Conservation (phyloP, 768 basidiomycete species). For the Phaffia australis region DNA sequence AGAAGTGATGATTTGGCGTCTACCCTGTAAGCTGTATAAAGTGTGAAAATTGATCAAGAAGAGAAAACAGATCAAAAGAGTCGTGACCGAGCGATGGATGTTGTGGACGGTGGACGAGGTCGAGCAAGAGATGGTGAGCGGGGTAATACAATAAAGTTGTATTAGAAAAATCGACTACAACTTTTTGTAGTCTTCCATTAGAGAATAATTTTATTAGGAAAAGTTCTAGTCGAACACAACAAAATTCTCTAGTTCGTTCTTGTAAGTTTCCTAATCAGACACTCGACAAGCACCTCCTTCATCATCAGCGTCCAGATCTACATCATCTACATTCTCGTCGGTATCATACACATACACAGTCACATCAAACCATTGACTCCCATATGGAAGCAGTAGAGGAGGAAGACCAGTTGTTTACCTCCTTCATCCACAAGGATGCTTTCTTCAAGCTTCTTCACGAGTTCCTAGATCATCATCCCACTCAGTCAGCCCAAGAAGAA, state of each 20-base stretch:
- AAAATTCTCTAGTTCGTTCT: constrained; percentile 2
- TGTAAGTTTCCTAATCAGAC: not conserved
- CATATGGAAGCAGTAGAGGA: constrained; percentile 16
- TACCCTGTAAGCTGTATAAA: not conserved
- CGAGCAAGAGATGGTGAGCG: too few species aligned
- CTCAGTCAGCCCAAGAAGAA: constrained; percentile 28
- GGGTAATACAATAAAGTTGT: too few species aligned
- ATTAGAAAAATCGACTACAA: too few species aligned
- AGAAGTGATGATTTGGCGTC: not conserved
- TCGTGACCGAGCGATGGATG: too few species aligned
- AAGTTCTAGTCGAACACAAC: too few species aligned
- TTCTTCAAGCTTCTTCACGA: constrained; percentile 8
- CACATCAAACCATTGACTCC: not conserved
- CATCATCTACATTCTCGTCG: too few species aligned
- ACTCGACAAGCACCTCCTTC: too few species aligned
- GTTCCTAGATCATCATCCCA: constrained; percentile 3
- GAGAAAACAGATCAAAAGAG: too few species aligned
- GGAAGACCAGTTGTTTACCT: constrained; percentile 13
- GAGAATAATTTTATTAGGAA: too few species aligned
- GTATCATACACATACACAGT: not conserved
- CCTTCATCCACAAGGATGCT: not conserved
- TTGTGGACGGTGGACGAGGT: too few species aligned
- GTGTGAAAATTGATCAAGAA: not conserved
- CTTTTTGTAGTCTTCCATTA: too few species aligned
- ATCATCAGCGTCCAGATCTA: too few species aligned